Evolutionary conservation across 2,329 filamentous ascomycete species (phyloP), one percentile per base, ranked within the genome.

Genomic region (Massarina eburnea): DNA sequence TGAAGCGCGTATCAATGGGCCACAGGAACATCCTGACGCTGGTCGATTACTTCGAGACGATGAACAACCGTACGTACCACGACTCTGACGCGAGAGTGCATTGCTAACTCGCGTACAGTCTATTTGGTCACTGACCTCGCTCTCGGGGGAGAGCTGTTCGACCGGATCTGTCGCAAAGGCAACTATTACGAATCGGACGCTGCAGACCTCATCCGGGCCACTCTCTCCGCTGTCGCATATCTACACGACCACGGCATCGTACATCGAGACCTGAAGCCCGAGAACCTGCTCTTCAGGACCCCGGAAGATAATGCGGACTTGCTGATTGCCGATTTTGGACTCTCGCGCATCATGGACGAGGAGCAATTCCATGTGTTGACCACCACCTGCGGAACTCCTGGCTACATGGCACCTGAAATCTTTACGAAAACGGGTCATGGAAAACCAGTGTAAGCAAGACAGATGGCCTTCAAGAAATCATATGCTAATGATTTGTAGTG

Each of bases 351-450:
- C 73, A 97, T 99, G 92, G 94, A 99, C 66, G 94, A 97, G 73
- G 91, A 96, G 72, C 89, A 96, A 68, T 97, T 97, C 72, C 94
- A 97, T 68, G 92, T 97, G 22, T 76, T 99, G 52, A 99, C 94
- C 9, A 99, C 94, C 0, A 99, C 94, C 1, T 99, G 94, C 69
- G 94, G 94, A 48, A 99, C 94, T 1, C 94, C 94, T 3, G 94
- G 94, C 39, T 99, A 99, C 73, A 99, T 99, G 94, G 94, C 94
- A 2, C 94, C 94, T 18, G 94, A 99, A 71, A 99, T 99, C 63
- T 99, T 99, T 76, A 96, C 96, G 73, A 99, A 99, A 78, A 91
- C 88, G 7, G 94, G 94, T 20, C 94, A 99, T 70, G 94, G 94
- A 53, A 99, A 97, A 73, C 91, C 94, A 58, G 94, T 99, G 81